phyloP scores from a whole-genome alignment of 352 stramenopile species.

The Thalassiosira ordinaria region DNA sequence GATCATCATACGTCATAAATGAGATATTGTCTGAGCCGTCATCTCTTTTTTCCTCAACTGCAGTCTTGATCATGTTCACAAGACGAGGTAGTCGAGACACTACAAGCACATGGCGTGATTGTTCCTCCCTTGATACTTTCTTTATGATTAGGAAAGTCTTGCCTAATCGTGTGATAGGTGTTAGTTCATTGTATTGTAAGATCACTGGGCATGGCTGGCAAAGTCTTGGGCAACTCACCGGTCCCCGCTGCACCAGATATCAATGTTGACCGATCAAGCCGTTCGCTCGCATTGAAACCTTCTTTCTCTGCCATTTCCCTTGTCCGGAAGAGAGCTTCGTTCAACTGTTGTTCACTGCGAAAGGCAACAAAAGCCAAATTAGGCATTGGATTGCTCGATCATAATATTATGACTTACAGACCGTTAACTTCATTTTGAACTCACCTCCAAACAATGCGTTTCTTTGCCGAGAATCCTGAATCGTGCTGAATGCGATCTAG shows the following conservation, averaged over 20 bases:
- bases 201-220: background rate
- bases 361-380: background rate
- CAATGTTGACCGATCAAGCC: conserved; percentile 7
- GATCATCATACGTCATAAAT: conserved; percentile 45
- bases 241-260: conserved; percentile 33
- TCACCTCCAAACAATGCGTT: conserved; percentile 36
- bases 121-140: conserved; percentile 31
- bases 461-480: conserved; percentile 25
- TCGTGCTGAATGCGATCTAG: conserved; percentile 20
- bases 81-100: conserved; percentile 34
- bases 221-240: conserved; percentile 13
- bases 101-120: conserved; percentile 10
- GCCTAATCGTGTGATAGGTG: too few relatives aligned
- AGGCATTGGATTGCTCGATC: too few relatives aligned
- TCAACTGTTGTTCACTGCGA: conserved; percentile 4
- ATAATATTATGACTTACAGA: too few relatives aligned
- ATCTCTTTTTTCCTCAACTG: conserved; percentile 30
- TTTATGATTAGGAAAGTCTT: conserved; percentile 31
- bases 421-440: too few relatives aligned
- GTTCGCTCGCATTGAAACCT: conserved; percentile 19
- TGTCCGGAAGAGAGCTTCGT: conserved; percentile 34
- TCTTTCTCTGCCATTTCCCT: conserved; percentile 26
- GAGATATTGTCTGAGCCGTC: conserved; percentile 15
- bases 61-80: conserved; percentile 41
- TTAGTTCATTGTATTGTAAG: too few relatives aligned